Evolutionary conservation across 352 stramenopile genomes (phyloP).

Genomic region (Phytopythium kandeliae): DNA sequence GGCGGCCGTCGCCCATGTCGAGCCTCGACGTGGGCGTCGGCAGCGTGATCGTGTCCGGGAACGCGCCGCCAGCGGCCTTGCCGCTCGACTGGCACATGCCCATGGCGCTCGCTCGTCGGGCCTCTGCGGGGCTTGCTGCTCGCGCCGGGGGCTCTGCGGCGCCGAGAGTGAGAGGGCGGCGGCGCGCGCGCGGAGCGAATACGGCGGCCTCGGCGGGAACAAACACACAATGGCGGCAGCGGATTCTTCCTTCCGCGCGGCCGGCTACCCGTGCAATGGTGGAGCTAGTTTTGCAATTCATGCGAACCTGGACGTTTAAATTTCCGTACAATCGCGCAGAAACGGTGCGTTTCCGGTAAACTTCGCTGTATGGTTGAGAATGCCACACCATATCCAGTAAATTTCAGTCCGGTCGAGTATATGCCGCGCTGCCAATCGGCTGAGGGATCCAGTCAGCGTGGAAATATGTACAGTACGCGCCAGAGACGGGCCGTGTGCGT

Average conservation of each 20-base stretch:
- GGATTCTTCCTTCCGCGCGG: background rate
- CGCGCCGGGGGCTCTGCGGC: no score
- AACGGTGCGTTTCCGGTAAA: no score
- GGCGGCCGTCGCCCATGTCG: slow-evolving; percentile 6
- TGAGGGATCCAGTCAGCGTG: background rate
- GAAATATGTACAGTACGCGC: background rate
- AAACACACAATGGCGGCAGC: background rate
- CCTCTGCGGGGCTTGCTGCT: background rate
- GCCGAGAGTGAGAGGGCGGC: no score
- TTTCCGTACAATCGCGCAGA: no score
- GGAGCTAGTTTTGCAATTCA: no score
- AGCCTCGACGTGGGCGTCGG: slow-evolving; percentile 18
- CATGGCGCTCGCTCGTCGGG: background rate
- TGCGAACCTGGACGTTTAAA: no score
- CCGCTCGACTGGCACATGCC: slow-evolving; percentile 8
- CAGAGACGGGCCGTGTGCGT: background rate
- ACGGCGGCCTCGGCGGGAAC: background rate
- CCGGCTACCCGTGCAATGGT: no score
- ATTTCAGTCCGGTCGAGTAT: no score
- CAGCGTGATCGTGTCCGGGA: slow-evolving; percentile 32
- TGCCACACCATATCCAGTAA: no score
- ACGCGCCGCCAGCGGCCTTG: slow-evolving; percentile 20
- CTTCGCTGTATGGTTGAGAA: no score
- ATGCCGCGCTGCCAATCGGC: background rate
- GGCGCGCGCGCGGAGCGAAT: background rate